These are phyloP conservation scores for Aspergillus bertholletiae DNA, from an alignment of 495 filamentous ascomycete species.

Conservation along the genomic window DNA sequence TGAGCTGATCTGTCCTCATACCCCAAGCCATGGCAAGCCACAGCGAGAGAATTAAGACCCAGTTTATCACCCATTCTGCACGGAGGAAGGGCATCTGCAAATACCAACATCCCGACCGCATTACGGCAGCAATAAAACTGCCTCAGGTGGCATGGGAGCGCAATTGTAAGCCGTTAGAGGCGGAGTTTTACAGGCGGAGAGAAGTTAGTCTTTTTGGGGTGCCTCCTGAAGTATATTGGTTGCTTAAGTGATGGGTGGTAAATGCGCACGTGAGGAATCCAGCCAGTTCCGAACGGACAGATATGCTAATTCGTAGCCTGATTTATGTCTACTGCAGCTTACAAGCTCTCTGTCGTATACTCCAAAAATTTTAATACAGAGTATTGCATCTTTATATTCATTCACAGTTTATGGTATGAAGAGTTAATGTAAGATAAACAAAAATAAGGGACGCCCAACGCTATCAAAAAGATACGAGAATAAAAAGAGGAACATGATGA, in stretches of 20 bases:
- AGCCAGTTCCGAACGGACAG: slow-evolving; percentile 14
- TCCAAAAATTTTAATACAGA: too few species aligned
- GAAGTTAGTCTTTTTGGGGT: neutral
- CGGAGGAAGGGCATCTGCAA: slow-evolving; percentile 35
- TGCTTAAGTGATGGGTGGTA: slow-evolving; percentile 1
- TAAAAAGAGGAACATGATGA: neutral
- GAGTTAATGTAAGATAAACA: too few species aligned
- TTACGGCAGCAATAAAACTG: slow-evolving; percentile 32
- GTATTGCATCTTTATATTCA: neutral
- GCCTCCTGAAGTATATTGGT: neutral
- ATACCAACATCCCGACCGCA: slow-evolving; percentile 45
- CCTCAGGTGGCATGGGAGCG: slow-evolving; percentile 28
- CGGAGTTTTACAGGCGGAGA: neutral
- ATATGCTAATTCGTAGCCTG: slow-evolving; percentile 16
- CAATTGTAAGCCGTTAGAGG: neutral
- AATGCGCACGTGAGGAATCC: slow-evolving; percentile 17
- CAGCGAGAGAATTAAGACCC: slow-evolving; percentile 36
- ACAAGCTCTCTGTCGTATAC: too few species aligned
- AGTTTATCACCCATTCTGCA: slow-evolving; percentile 37
- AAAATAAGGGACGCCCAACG: too few species aligned
- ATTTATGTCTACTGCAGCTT: neutral
- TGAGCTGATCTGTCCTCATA: slow-evolving; percentile 39
- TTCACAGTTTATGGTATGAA: neutral
- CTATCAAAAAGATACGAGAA: neutral
- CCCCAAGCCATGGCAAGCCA: slow-evolving; percentile 38